A percentile compares a stretch with the other conserved stretches of the same genome.
Conservation (phyloP, 1,284 basidiomycete species). For the Puccinia horiana region DNA sequence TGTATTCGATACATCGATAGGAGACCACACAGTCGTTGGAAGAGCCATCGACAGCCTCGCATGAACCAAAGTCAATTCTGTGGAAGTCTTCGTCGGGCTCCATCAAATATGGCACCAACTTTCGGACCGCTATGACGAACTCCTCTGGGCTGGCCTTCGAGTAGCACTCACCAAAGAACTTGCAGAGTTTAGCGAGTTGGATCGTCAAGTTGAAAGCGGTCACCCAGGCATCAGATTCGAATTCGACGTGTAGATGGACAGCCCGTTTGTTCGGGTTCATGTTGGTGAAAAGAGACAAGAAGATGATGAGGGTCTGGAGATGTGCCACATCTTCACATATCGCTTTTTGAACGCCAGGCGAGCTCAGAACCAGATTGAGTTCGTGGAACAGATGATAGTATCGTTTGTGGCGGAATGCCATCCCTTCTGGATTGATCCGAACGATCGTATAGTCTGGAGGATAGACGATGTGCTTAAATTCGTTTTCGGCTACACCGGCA, state of each 20-base stretch:
- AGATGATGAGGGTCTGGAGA: conserved; percentile 66
- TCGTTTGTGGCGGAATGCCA: conserved; percentile 86
- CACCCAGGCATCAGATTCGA: conserved; percentile 90
- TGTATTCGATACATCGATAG: conserved; percentile 52
- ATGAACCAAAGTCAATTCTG: conserved; percentile 68
- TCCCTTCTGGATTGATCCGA: conserved; percentile 73
- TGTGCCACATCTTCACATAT: conserved; percentile 64
- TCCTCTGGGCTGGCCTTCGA: conserved; percentile 65
- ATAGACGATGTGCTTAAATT: conserved; percentile 68
- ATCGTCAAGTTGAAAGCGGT: conserved; percentile 88
- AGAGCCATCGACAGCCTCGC: conserved; percentile 63
- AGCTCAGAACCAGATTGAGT: conserved; percentile 54
- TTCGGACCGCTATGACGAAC: conserved; percentile 70
- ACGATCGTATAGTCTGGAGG: conserved; percentile 53
- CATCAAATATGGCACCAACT: conserved; percentile 63
- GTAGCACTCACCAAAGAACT: conserved; percentile 81
- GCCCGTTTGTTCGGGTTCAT: conserved; percentile 86
- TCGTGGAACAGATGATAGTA: conserved; percentile 63
- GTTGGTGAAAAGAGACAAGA: conserved; percentile 83
- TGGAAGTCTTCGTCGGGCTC: conserved; percentile 65
- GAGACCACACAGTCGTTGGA: conserved; percentile 51
- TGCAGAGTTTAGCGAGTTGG: conserved; percentile 80
- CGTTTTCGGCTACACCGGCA: conserved; percentile 56
- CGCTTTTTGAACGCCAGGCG: conserved; percentile 51
- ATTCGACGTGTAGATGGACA: conserved; percentile 79